phyloP scores from a whole-genome alignment of 768 basidiomycete genomes.

The Boletus sensibilis region DNA sequence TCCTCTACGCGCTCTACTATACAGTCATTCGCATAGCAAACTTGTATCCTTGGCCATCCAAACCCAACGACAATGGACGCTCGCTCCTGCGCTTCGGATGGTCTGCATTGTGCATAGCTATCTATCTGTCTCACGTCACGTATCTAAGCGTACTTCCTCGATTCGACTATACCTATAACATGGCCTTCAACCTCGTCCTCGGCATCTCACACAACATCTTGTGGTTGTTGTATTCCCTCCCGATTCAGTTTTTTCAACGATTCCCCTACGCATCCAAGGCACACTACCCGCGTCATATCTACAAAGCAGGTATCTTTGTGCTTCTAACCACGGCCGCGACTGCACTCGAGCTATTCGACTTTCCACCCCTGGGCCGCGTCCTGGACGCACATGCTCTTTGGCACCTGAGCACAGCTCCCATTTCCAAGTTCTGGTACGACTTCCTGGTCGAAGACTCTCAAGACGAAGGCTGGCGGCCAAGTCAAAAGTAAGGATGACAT shows the following conservation, averaged over 20 bases:
- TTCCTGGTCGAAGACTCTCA: conserved; percentile 74
- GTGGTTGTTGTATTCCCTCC: conserved; percentile 74
- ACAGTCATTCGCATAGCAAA: conserved; percentile 75
- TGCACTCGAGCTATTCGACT: conserved; percentile 86
- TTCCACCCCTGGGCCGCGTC: conserved; percentile 70
- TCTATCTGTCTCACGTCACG: conserved; percentile 68
- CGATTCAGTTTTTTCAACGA: conserved; percentile 47
- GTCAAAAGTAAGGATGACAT: conserved; percentile 28
- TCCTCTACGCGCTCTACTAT: conserved; percentile 78
- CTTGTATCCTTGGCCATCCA: conserved; percentile 51
- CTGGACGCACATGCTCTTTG: conserved; percentile 93
- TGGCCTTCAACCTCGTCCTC: conserved; percentile 73
- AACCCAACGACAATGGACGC: conserved; percentile 22
- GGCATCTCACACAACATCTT: conserved; percentile 78
- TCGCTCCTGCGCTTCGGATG: conserved; percentile 36
- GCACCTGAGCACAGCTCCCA: conserved; percentile 83
- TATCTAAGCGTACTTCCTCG: conserved; percentile 75
- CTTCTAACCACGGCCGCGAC: conserved; percentile 71
- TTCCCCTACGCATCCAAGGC: conserved; percentile 53
- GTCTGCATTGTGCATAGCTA: conserved; percentile 50
- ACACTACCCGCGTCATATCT: conserved; percentile 57
- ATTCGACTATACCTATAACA: conserved; percentile 95
- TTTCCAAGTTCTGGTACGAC: conserved; percentile 81
- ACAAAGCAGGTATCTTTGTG: conserved; percentile 60
- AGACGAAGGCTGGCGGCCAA: conserved; percentile 64